Evolutionary conservation across 257 asterid genomes (phyloP).

Genomic region (Rehmannia glutinosa): DNA sequence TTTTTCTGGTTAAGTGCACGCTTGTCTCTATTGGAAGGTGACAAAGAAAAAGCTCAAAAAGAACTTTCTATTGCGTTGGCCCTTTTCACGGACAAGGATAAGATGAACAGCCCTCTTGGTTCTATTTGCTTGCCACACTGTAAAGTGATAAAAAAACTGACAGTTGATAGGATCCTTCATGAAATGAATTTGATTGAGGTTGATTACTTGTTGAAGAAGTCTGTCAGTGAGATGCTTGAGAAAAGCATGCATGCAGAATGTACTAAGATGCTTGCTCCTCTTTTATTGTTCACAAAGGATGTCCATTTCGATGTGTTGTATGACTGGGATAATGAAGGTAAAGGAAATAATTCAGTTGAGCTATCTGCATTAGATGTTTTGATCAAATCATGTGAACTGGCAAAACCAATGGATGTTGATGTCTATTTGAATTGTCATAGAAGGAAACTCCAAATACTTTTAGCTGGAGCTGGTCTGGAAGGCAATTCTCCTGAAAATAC

Average conservation of each 20-base stretch:
- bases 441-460: conserved; percentile 78
- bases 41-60: conserved; percentile 67
- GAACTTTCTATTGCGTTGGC: conserved; percentile 62
- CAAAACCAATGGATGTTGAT: conserved; percentile 56
- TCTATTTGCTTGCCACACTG: conserved; percentile 73
- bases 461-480: conserved; percentile 60
- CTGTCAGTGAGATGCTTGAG: conserved; percentile 65
- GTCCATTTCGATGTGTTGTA: conserved; percentile 52
- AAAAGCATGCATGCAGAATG: conserved; percentile 72
- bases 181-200: conserved; percentile 78
- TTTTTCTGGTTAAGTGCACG: conserved; percentile 92
- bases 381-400: conserved; percentile 69
- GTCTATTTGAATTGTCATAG: conserved; percentile 76
- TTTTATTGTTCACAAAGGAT: conserved; percentile 56
- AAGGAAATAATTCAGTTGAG: conserved; percentile 64
- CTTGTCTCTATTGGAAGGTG: conserved; percentile 68
- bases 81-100: conserved; percentile 50
- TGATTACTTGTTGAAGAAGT: conserved; percentile 70
- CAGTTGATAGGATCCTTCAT: conserved; percentile 61
- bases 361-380: conserved; percentile 78
- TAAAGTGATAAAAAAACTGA: conserved; percentile 56
- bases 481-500: conserved; percentile 36
- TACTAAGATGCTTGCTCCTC: conserved; percentile 66
- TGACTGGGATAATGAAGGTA: conserved; percentile 45
- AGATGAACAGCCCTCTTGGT: conserved; percentile 34